A percentile compares a stretch with the other conserved stretches of the same genome.
Conservation (phyloP, 2,329 filamentous ascomycete genomes). For the Sporothrix variecibatus region DNA sequence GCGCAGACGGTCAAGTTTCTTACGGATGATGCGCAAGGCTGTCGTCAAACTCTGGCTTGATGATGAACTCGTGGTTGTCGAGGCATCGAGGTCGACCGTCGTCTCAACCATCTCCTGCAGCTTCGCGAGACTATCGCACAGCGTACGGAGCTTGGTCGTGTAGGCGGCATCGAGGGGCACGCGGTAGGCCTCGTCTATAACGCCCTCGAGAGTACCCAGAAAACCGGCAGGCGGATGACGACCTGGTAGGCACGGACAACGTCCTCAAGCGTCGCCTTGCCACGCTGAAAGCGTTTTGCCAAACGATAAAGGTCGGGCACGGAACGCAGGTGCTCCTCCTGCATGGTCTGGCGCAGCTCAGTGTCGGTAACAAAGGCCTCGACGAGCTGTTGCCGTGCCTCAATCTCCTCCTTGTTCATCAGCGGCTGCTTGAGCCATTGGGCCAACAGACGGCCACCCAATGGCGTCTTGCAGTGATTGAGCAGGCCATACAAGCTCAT, state of each 20-base stretch:
- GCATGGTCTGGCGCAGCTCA: slow-evolving; percentile 90
- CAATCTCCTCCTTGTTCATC: slow-evolving; percentile 84
- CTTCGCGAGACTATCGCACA: slow-evolving; percentile 77
- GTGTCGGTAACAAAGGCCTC: slow-evolving; percentile 94
- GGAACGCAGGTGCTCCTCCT: slow-evolving; percentile 89
- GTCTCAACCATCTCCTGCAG: slow-evolving; percentile 98
- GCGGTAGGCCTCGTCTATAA: slow-evolving; percentile 94
- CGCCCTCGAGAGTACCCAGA: slow-evolving; percentile 81
- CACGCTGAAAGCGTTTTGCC: slow-evolving; percentile 91
- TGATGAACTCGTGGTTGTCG: slow-evolving; percentile 97
- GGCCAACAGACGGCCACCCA: slow-evolving; percentile 83
- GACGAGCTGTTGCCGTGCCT: slow-evolving; percentile 88
- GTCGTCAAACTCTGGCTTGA: slow-evolving; percentile 97
- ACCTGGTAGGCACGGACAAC: slow-evolving; percentile 96
- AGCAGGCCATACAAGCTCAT: slow-evolving; percentile 95
- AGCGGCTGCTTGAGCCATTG: slow-evolving; percentile 98
- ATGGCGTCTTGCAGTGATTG: slow-evolving; percentile 96
- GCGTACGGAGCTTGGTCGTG: slow-evolving; percentile 75
- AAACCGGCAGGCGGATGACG: slow-evolving; percentile 85
- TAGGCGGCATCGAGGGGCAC: slow-evolving; percentile 85
- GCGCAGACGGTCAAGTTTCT: slow-evolving; percentile 83
- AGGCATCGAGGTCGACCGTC: slow-evolving; percentile 94
- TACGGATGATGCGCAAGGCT: slow-evolving; percentile 84
- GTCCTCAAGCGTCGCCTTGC: slow-evolving; percentile 88
- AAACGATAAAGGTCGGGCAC: slow-evolving; percentile 94